These are phyloP conservation scores for Tephrocybe sp. DNA, from an alignment of 768 basidiomycete species.

Conservation along the genomic window DNA sequence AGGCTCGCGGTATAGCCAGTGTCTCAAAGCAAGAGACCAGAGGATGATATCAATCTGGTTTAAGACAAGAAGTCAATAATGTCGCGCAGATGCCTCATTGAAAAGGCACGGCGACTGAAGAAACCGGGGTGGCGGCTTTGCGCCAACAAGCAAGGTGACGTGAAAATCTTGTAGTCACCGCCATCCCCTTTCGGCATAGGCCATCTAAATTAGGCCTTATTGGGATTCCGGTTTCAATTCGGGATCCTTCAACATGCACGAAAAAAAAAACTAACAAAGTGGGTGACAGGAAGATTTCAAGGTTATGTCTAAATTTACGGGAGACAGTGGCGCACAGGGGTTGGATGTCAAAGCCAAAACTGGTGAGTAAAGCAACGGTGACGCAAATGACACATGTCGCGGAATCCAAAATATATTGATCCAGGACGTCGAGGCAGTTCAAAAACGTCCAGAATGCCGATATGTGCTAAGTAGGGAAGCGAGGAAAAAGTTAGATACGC, in stretches of 20 bases:
- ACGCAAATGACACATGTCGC: too few species aligned
- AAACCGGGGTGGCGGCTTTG: neutral
- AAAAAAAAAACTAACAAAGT: neutral
- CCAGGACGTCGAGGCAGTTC: too few species aligned
- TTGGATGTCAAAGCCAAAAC: too few species aligned
- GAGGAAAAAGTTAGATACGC: neutral
- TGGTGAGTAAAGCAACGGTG: too few species aligned
- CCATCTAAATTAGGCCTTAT: slow-evolving; percentile 2
- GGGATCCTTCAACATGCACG: neutral
- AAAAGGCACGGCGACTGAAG: slow-evolving; percentile 1
- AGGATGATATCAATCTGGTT: neutral
- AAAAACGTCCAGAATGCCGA: too few species aligned
- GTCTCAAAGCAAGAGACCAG: neutral
- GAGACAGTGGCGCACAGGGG: neutral
- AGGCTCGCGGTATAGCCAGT: neutral
- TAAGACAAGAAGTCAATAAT: neutral
- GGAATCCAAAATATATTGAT: too few species aligned
- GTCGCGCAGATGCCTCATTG: slow-evolving; percentile 4
- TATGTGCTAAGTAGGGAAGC: too few species aligned
- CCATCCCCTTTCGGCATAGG: slow-evolving; percentile 9
- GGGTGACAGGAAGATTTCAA: neutral
- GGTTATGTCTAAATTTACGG: neutral
- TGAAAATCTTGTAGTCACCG: slow-evolving; percentile 5
- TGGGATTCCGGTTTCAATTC: neutral
- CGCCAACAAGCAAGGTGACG: slow-evolving; percentile 1